Conservation (phyloP, 345 rosid genomes). For the Populus deltoides region DNA sequence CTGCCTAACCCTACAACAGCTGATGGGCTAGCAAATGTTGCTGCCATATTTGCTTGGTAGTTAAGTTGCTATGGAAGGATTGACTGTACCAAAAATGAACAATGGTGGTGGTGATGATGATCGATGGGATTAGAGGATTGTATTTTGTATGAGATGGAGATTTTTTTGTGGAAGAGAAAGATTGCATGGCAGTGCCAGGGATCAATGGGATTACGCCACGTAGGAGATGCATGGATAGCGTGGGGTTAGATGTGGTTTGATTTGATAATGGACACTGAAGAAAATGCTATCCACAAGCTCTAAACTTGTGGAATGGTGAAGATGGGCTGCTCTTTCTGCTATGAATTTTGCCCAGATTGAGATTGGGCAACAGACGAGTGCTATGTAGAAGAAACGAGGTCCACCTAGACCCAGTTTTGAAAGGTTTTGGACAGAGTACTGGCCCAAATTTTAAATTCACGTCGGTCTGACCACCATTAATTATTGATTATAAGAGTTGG, state of each 20-base stretch:
- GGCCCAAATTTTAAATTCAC: too few relatives aligned
- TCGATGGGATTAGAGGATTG: background rate
- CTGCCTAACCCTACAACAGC: slow-evolving; percentile 68
- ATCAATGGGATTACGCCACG: slow-evolving; percentile 62
- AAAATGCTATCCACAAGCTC: background rate
- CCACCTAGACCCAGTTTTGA: background rate
- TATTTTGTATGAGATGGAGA: slow-evolving; percentile 17
- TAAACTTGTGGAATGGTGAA: background rate
- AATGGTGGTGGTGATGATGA: background rate
- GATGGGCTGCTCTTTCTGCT: background rate
- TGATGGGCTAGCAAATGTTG: slow-evolving; percentile 50
- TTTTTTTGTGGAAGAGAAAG: slow-evolving; percentile 50
- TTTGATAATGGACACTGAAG: background rate
- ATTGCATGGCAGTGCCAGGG: slow-evolving; percentile 39
- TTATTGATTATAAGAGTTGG: too few relatives aligned
- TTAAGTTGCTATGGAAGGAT: background rate
- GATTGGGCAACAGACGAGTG: background rate
- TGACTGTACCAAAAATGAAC: background rate
- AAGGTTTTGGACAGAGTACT: background rate
- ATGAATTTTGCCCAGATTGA: background rate
- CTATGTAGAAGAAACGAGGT: background rate
- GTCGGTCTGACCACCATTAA: too few relatives aligned
- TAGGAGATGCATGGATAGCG: slow-evolving; percentile 49
- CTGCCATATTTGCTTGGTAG: slow-evolving; percentile 45
- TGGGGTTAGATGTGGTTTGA: slow-evolving; percentile 22